These are phyloP conservation scores for Pseudohyphozyma bogoriensis DNA, from an alignment of 768 basidiomycete genomes.

Conservation along the genomic window DNA sequence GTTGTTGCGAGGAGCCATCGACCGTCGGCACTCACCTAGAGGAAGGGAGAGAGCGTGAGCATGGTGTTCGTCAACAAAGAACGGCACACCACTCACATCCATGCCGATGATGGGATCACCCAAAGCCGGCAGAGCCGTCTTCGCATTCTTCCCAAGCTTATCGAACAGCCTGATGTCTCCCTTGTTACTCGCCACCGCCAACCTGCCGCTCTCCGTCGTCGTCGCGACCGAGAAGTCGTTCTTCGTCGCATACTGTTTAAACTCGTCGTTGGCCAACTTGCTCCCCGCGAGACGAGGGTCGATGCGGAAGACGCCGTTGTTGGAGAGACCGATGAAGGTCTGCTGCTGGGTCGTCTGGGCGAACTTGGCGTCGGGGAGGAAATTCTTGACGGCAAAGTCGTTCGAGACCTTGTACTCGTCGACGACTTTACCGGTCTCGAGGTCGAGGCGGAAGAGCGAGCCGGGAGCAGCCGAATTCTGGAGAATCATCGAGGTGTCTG, in stretches of 20 bases:
- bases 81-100: no score
- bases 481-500: slow-evolving; percentile 84
- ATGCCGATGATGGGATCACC: slow-evolving; percentile 92
- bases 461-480: slow-evolving; percentile 73
- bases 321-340: slow-evolving; percentile 83
- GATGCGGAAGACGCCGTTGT: slow-evolving; percentile 93
- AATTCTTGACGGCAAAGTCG: slow-evolving; percentile 69
- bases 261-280: slow-evolving; percentile 88
- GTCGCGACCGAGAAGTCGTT: slow-evolving; percentile 87
- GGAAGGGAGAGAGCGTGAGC: no score
- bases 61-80: no score
- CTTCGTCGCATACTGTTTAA: slow-evolving; percentile 91
- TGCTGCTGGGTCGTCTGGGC: slow-evolving; percentile 86
- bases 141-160: slow-evolving; percentile 93
- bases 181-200: slow-evolving; percentile 91
- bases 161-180: slow-evolving; percentile 94
- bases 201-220: slow-evolving; percentile 73
- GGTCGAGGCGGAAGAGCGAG: slow-evolving; percentile 79
- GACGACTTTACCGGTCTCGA: slow-evolving; percentile 85
- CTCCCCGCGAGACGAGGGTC: slow-evolving; percentile 86
- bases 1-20: slow-evolving; percentile 90
- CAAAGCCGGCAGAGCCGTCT: slow-evolving; percentile 88
- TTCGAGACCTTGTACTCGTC: slow-evolving; percentile 99
- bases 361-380: slow-evolving; percentile 87
- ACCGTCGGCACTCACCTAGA: slow-evolving; percentile 81